Evolutionary conservation across 441 rosid species (phyloP).

Genomic region (Brassica hybrid): DNA sequence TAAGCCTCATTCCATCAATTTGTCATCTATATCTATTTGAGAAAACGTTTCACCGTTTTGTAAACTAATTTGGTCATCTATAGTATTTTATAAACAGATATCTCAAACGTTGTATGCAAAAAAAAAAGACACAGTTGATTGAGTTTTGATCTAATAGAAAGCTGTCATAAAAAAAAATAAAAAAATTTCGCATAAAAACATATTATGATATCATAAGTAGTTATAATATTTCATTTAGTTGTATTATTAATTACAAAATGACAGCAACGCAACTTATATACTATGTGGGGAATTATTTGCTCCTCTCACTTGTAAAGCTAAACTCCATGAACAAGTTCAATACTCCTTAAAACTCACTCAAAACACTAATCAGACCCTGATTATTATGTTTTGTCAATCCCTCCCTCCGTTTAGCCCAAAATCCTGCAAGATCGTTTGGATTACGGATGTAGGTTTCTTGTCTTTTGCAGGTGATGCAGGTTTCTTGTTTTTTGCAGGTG

Average conservation of each 20-base stretch:
- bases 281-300: slow-evolving; percentile 1
- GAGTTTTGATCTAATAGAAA: not conserved
- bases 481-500: not conserved
- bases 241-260: not conserved
- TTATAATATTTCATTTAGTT: not conserved
- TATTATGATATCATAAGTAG: not conserved
- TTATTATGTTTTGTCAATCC: not conserved
- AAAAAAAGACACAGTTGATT: not conserved
- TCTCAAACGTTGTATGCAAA: not conserved
- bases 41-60: slow-evolving; percentile 5
- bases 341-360: slow-evolving; percentile 8
- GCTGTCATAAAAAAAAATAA: not conserved
- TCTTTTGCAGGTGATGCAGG: not conserved
- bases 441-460: slow-evolving; percentile 28
- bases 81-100: not conserved
- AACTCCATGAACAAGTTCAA: slow-evolving; percentile 31
- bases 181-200: not conserved
- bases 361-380: slow-evolving; percentile 8
- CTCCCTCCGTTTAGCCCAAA: slow-evolving; percentile 38
- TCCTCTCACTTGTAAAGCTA: slow-evolving; percentile 34
- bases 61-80: not conserved
- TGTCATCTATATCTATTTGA: slow-evolving; percentile 1
- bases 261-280: slow-evolving; percentile 3
- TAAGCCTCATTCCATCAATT: slow-evolving; percentile 1
- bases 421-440: slow-evolving; percentile 38